Percentiles rank a stretch among this genome's conserved stretches.
Conservation (phyloP, 441 rosid genomes). For the Daphne laureola region DNA sequence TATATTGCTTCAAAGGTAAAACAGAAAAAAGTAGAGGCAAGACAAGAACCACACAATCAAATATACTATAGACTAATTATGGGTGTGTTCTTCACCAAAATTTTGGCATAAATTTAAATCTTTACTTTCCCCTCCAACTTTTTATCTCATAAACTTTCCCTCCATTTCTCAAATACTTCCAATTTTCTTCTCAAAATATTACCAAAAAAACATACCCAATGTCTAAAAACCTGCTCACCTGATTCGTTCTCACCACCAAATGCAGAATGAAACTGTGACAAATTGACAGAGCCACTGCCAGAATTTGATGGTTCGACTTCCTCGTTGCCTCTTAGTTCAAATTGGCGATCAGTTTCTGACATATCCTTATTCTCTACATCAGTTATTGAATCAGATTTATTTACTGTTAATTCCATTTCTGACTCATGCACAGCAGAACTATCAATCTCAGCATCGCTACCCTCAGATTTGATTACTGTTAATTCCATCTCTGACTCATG, state of each 20-base stretch:
- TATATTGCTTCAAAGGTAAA: conserved; percentile 13
- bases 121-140: too few relatives aligned
- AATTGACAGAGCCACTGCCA: conserved; percentile 17
- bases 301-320: conserved; percentile 12
- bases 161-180: too few relatives aligned
- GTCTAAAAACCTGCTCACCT: conserved; percentile 9
- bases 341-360: conserved; percentile 18
- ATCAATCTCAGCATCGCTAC: conserved; percentile 14
- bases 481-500: conserved; percentile 21
- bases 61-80: too few relatives aligned
- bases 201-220: too few relatives aligned
- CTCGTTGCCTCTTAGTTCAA: too few relatives aligned
- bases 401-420: conserved; percentile 21
- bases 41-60: too few relatives aligned
- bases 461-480: conserved; percentile 1
- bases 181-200: too few relatives aligned
- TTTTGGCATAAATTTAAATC: too few relatives aligned
- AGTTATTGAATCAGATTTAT: conserved; percentile 13
- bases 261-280: not conserved
- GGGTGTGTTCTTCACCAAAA: too few relatives aligned
- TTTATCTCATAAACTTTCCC: too few relatives aligned
- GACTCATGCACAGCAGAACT: conserved; percentile 16
- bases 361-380: conserved; percentile 17
- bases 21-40: too few relatives aligned
- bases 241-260: conserved; percentile 24